phyloP scores from a whole-genome alignment of 768 basidiomycete species.

The Tricholoma sp. region DNA sequence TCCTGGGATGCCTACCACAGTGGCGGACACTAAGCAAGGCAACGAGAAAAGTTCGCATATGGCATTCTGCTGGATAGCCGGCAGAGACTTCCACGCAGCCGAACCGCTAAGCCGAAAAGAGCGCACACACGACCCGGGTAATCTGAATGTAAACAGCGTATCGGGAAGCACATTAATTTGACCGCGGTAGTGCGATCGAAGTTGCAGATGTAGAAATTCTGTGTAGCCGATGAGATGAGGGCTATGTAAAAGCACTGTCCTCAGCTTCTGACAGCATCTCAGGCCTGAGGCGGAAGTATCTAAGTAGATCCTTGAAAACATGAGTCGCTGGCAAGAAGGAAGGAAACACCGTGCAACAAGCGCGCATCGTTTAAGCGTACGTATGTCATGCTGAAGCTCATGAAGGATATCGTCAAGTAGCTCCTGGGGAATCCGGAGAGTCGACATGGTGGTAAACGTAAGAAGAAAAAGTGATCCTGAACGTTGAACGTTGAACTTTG shows the following conservation, averaged over 20 bases:
- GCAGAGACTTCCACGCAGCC: neutral
- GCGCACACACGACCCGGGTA: neutral
- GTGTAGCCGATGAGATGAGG: neutral
- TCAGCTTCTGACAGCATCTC: neutral
- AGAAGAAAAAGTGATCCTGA: neutral
- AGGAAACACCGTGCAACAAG: slow-evolving; percentile 5
- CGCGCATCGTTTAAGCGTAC: slow-evolving; percentile 1
- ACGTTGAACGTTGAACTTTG: too few species aligned
- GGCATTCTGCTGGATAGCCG: neutral
- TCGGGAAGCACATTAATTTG: neutral
- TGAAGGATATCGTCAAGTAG: slow-evolving; percentile 2
- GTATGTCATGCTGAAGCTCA: neutral
- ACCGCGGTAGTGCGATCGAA: neutral
- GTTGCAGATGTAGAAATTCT: neutral
- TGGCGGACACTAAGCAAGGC: neutral
- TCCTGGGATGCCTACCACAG: neutral
- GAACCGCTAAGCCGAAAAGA: neutral
- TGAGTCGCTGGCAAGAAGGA: neutral
- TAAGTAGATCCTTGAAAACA: slow-evolving; percentile 4
- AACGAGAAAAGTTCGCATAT: neutral
- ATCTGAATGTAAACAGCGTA: neutral
- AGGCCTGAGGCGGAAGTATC: neutral
- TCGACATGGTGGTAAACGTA: neutral
- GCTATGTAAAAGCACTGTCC: neutral
- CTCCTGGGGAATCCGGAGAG: slow-evolving; percentile 2